These are phyloP conservation scores for Phoma sp. DNA, from an alignment of 2,329 filamentous ascomycete species.

Conservation along the genomic window DNA sequence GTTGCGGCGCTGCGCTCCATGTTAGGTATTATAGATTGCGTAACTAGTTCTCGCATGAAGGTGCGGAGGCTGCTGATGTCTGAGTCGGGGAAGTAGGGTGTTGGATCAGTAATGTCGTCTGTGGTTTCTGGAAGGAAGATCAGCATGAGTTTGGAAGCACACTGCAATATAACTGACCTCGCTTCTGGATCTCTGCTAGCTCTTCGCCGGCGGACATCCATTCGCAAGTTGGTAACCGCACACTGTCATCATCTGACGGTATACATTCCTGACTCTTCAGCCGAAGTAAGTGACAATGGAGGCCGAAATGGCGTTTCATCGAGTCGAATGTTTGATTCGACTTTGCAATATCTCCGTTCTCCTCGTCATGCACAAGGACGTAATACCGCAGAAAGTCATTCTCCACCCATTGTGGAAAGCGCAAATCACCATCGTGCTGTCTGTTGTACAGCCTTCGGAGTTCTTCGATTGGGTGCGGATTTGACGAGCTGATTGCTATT, in stretches of 20 bases:
- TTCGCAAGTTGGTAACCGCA: slow-evolving; percentile 79
- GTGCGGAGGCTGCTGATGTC: slow-evolving; percentile 88
- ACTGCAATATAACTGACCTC: slow-evolving; percentile 53
- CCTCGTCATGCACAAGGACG: slow-evolving; percentile 94
- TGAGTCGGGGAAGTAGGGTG: slow-evolving; percentile 86
- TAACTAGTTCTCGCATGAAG: slow-evolving; percentile 93
- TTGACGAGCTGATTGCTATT: slow-evolving; percentile 92
- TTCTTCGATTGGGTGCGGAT: slow-evolving; percentile 82
- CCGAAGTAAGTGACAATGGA: slow-evolving; percentile 91
- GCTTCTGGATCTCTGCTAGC: slow-evolving; percentile 73
- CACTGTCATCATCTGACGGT: slow-evolving; percentile 89
- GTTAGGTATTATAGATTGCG: slow-evolving; percentile 90
- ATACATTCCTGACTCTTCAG: slow-evolving; percentile 85
- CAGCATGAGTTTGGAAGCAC: slow-evolving; percentile 19
- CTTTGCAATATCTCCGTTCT: slow-evolving; percentile 88
- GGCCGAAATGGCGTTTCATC: slow-evolving; percentile 97
- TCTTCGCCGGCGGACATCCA: slow-evolving; percentile 93
- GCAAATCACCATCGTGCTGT: slow-evolving; percentile 77
- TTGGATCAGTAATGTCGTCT: slow-evolving; percentile 74
- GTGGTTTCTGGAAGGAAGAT: slow-evolving; percentile 61
- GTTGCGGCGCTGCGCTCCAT: slow-evolving; percentile 92
- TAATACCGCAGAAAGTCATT: slow-evolving; percentile 95
- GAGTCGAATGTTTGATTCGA: slow-evolving; percentile 93
- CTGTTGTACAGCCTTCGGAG: slow-evolving; percentile 83
- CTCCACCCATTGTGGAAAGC: slow-evolving; percentile 84